These are phyloP conservation scores for Dryas alaskensis DNA, from an alignment of 306 rosid genomes.

Conservation along the genomic window DNA sequence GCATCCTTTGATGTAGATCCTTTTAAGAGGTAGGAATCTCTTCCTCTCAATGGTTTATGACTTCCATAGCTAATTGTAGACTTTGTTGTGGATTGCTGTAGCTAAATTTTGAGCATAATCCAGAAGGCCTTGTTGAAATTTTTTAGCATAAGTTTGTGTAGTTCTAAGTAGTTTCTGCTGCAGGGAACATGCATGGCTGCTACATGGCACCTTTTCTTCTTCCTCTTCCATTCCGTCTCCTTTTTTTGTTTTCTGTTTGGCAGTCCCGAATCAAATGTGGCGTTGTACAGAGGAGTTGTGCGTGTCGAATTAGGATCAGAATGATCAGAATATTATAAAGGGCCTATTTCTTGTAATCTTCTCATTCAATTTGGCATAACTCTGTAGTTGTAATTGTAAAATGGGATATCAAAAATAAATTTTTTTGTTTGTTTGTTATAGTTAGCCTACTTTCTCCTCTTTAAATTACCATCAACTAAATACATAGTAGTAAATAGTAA, in stretches of 20 bases:
- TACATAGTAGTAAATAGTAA: no score
- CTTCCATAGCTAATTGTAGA: background rate
- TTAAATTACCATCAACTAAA: no score
- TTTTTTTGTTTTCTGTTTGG: background rate
- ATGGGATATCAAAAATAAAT: background rate
- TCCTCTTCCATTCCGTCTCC: background rate
- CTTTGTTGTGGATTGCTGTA: background rate
- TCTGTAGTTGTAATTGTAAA: background rate
- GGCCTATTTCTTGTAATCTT: background rate
- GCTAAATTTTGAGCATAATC: background rate
- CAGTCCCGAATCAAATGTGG: background rate
- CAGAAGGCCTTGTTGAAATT: background rate
- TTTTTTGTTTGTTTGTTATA: no score
- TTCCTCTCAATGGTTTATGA: no score
- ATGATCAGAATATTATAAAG: background rate
- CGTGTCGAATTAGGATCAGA: background rate
- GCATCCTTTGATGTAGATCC: conserved; percentile 1
- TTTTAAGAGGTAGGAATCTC: conserved; percentile 1
- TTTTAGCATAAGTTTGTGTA: background rate
- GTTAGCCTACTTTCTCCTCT: no score
- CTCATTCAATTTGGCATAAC: background rate
- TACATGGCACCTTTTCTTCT: background rate
- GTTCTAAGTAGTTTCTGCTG: background rate
- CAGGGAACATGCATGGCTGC: no score
- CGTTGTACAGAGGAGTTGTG: background rate